Evolutionary conservation across 306 rosid genomes (phyloP).

Genomic region (Dryas alaskensis): DNA sequence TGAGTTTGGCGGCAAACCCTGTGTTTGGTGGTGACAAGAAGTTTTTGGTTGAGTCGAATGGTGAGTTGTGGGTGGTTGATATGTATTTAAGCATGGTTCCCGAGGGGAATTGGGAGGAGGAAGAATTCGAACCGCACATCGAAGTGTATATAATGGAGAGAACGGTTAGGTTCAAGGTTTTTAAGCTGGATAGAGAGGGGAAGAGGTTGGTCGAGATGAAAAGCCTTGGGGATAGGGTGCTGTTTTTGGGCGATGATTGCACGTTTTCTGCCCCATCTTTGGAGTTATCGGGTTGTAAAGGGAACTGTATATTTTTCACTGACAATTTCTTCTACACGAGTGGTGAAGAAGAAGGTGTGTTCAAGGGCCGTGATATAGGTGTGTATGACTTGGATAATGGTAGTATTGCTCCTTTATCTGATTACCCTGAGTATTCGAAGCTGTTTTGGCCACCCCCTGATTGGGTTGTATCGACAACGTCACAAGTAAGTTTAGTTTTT

Average conservation of each 20-base stretch:
- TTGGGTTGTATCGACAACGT: conserved; percentile 39
- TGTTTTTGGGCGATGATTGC: conserved; percentile 77
- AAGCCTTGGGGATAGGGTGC: conserved; percentile 54
- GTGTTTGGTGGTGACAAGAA: conserved; percentile 94
- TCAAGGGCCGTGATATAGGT: conserved; percentile 44
- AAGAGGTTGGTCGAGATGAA: conserved; percentile 55
- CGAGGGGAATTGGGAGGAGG: conserved; percentile 19
- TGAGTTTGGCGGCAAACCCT: conserved; percentile 46
- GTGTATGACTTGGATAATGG: conserved; percentile 50
- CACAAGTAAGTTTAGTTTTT: conserved; percentile 32
- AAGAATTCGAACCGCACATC: conserved; percentile 14
- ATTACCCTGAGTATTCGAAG: conserved; percentile 43
- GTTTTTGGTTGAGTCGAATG: conserved; percentile 58
- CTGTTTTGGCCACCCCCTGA: conserved; percentile 78
- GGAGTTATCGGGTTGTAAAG: conserved; percentile 44
- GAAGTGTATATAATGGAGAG: conserved; percentile 43
- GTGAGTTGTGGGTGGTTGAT: conserved; percentile 67
- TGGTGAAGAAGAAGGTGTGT: conserved; percentile 31
- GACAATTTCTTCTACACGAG: conserved; percentile 38
- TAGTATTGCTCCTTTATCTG: conserved; percentile 42
- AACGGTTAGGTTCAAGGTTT: conserved; percentile 53
- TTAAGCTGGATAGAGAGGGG: conserved; percentile 39
- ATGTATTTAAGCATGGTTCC: conserved; percentile 37
- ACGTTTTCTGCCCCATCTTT: conserved; percentile 52
- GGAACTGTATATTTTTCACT: conserved; percentile 61